Evolutionary conservation across 148 eudicot species (phyloP).

Genomic region (Cornus controversa): DNA sequence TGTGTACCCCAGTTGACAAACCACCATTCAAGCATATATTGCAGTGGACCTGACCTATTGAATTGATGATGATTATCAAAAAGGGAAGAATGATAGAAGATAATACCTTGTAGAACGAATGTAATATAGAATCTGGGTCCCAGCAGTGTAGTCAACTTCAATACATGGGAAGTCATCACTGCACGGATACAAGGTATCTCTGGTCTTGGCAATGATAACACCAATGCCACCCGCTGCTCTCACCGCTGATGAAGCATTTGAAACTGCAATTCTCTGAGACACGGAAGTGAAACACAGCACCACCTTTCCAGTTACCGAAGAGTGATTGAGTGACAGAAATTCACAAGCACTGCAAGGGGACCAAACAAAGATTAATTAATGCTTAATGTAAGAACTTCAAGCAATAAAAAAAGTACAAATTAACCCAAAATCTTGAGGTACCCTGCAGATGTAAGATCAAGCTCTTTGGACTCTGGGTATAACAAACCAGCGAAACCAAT

Average conservation of each 20-base stretch:
- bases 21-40: background rate
- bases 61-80: background rate
- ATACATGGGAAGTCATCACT: constrained; percentile 16
- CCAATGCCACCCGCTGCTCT: constrained; percentile 22
- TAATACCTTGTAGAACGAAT: constrained; percentile 21
- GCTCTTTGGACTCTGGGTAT: constrained; percentile 3
- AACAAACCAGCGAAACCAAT: constrained; percentile 11
- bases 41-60: background rate
- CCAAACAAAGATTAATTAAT: background rate
- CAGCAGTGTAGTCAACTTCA: constrained; percentile 20
- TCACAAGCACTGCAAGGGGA: constrained; percentile 10
- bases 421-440: background rate
- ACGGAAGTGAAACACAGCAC: constrained; percentile 19
- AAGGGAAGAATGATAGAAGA: background rate
- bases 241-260: background rate
- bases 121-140: constrained; percentile 21
- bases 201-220: constrained; percentile 17
- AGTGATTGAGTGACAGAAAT: background rate
- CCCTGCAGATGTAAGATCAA: background rate
- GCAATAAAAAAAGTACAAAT: background rate
- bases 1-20: background rate
- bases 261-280: background rate
- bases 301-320: constrained; percentile 22
- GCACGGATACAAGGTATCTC: background rate
- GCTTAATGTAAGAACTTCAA: background rate